Conservation (phyloP, 371 early-diverging fungal species). For the Zychaea mexicana region DNA sequence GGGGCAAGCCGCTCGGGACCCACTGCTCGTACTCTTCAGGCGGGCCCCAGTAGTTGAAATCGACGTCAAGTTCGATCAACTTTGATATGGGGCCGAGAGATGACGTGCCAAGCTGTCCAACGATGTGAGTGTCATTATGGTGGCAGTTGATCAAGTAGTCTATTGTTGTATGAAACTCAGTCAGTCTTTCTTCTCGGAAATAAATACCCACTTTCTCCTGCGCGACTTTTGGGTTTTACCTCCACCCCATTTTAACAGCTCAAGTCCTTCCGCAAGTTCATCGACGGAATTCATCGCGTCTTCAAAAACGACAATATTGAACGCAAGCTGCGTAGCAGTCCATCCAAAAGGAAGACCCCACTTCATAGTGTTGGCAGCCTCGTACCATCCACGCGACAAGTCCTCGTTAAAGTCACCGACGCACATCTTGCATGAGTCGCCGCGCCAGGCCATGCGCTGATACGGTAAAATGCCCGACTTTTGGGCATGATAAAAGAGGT, state of each 20-base stretch:
- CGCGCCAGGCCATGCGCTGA: constrained; percentile 62
- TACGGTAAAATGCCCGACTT: constrained; percentile 56
- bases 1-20: constrained; percentile 51
- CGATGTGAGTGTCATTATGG: constrained; percentile 52
- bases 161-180: background rate
- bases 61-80: constrained; percentile 49
- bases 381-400: constrained; percentile 59
- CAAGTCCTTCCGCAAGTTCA: constrained; percentile 55
- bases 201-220: too few species aligned
- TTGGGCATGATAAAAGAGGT: constrained; percentile 58
- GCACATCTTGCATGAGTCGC: constrained; percentile 58
- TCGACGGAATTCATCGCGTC: constrained; percentile 53
- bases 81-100: constrained; percentile 51
- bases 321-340: constrained; percentile 55
- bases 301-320: constrained; percentile 54
- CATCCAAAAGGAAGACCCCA: constrained; percentile 61
- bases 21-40: constrained; percentile 62
- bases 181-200: too few species aligned
- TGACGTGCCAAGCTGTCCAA: constrained; percentile 56
- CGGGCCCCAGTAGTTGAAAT: constrained; percentile 63
- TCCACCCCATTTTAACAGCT: constrained; percentile 54
- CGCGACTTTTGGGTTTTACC: too few species aligned
- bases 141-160: constrained; percentile 57
- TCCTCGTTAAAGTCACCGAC: constrained; percentile 60
- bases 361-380: constrained; percentile 69